Base-by-base conservation (phyloP, 2,329 filamentous ascomycete species). In the Aspergillus neotritici region DNA sequence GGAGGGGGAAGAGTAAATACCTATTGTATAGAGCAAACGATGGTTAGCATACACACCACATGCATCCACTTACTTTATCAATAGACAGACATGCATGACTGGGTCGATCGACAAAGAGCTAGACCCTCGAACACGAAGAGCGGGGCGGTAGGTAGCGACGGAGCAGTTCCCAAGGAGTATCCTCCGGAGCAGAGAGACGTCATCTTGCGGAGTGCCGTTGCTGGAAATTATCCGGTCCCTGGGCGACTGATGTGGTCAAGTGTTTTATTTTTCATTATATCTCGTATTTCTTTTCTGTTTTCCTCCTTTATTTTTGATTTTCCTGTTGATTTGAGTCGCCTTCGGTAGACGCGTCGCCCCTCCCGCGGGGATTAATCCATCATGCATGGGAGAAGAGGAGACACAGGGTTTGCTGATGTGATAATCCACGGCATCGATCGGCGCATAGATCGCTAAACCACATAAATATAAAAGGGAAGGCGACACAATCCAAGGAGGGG, bases 111-210 rank as follows among this genome's bases (percentile, higher is more conserved):
- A 43, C 34, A 41, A 43, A 39, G 44, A 17, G 21, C 44, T 41
- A 28, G 44, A 46, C 40, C 39, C 31, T 33, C 34, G 36, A 46
- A 46, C 45, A 41, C 46, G 42, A 44, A 37, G 15, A 16, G 31
- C n/a, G 37, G n/a, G 16, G n/a, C 25, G 15, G 40, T 31, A 34
- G 34, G n/a, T 42, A 34, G 37, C 37, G 40, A 37, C 40, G 28
- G 34, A 37, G 25, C 16, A 4, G 33, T 25, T 32, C 9, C 17
- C 9, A 28, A 17, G 9, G 33, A 33, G 16, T 10, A 32, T 31
- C 16, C 40, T 25, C 16, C 29, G 14, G 33, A 17, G 7, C 33
- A 21, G 37, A 40, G 15, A 21, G 10, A 14, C 16, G 31, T 31
- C 28, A 21, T 10, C 37, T 25, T 25, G 7, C 37, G n/a, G n/a